Percentiles rank a stretch among this genome's conserved stretches.
Evolutionary conservation across 148 eudicot genomes (phyloP).

Genomic region (Hydrangea macrophylla): DNA sequence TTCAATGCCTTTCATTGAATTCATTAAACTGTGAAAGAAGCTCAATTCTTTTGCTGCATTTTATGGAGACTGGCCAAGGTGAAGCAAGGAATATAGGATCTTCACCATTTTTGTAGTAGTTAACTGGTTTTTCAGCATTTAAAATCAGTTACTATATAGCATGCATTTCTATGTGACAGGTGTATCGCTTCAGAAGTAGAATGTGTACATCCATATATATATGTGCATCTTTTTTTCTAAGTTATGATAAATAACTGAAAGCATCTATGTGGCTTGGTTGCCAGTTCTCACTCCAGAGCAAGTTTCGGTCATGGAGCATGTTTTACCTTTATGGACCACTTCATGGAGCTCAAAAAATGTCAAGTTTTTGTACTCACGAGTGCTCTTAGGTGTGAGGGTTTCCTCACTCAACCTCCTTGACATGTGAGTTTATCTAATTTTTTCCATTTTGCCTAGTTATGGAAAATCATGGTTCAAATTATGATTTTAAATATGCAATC

Average conservation of each 20-base stretch:
- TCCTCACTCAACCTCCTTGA: constrained; percentile 57
- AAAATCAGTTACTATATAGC: not conserved
- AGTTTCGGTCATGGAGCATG: constrained; percentile 72
- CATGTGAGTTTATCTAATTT: constrained; percentile 56
- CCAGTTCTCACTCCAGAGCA: constrained; percentile 73
- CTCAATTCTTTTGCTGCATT: constrained; percentile 73
- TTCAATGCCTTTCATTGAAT: constrained; percentile 70
- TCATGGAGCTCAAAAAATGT: constrained; percentile 49
- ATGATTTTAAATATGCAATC: not conserved
- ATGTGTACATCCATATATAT: not conserved
- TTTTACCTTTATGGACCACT: constrained; percentile 75
- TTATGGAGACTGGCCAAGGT: constrained; percentile 86
- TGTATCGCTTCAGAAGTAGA: not conserved
- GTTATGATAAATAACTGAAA: constrained; percentile 6
- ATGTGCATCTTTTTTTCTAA: constrained; percentile 1
- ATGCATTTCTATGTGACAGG: not conserved
- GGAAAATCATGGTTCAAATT: not conserved
- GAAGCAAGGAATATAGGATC: constrained; percentile 14
- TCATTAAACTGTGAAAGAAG: constrained; percentile 82
- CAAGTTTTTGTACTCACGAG: constrained; percentile 40
- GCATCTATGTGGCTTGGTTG: constrained; percentile 14
- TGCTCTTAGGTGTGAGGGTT: constrained; percentile 65
- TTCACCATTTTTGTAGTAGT: not conserved
- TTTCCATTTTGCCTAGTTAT: not conserved
- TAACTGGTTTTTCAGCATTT: not conserved